Conservation (phyloP, 805 yeast species). For the Torulaspora quercuum region DNA sequence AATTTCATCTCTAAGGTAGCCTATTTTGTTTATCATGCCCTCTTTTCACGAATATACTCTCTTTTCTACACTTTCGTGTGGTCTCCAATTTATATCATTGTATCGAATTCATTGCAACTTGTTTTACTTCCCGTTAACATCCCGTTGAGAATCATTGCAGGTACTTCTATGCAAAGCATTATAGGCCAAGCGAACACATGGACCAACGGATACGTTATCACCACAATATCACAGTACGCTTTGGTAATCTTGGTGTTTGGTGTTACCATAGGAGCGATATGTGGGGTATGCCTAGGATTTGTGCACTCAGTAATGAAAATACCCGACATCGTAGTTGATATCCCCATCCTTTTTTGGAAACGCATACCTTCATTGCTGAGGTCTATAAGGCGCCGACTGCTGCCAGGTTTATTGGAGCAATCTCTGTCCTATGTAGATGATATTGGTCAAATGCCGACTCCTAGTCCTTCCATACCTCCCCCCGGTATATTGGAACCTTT, state of each 20-base stretch:
- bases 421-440: slow-evolving; percentile 1
- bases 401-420: background rate
- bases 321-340: slow-evolving; percentile 25
- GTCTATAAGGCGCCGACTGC: background rate
- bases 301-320: slow-evolving; percentile 23
- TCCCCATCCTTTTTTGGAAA: slow-evolving; percentile 15
- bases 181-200: slow-evolving; percentile 14
- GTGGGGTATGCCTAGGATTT: slow-evolving; percentile 23
- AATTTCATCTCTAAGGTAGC: slow-evolving; percentile 2
- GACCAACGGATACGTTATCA: slow-evolving; percentile 16
- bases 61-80: slow-evolving; percentile 13
- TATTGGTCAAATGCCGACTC: slow-evolving; percentile 5
- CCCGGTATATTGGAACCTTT: slow-evolving; percentile 8
- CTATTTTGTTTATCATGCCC: slow-evolving; percentile 2
- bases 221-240: slow-evolving; percentile 26
- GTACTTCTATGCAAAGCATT: slow-evolving; percentile 24
- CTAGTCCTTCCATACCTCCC: slow-evolving; percentile 9
- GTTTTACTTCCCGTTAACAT: slow-evolving; percentile 29
- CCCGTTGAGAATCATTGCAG: slow-evolving; percentile 25
- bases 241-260: slow-evolving; percentile 27
- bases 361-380: slow-evolving; percentile 8
- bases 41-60: slow-evolving; percentile 4
- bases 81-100: slow-evolving; percentile 23
- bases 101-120: slow-evolving; percentile 18
- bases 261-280: slow-evolving; percentile 19